Evolutionary conservation across 31 red algal genomes (phyloP).

Genomic region (Asparagopsis taxiformis): DNA sequence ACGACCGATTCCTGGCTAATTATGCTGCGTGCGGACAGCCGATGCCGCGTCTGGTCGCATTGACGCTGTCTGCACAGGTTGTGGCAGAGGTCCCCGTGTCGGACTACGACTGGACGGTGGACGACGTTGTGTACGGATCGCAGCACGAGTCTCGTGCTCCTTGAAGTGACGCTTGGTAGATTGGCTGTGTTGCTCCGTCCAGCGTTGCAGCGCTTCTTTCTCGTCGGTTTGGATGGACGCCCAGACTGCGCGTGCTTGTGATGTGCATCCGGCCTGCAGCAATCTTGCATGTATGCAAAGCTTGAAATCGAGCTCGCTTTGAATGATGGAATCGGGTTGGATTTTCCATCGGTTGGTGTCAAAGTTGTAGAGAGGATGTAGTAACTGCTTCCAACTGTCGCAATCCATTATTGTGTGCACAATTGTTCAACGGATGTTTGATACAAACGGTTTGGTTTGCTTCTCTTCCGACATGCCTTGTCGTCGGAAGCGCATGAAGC

Average conservation of each 20-base stretch:
- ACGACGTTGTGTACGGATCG: constrained; percentile 58
- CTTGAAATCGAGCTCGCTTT: constrained; percentile 5
- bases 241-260: no score
- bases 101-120: constrained; percentile 56
- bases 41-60: constrained; percentile 39
- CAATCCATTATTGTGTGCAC: no score
- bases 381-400: no score
- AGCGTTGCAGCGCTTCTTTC: no score
- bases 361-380: constrained; percentile 16
- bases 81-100: constrained; percentile 59
- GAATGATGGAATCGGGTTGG: not conserved
- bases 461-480: no score
- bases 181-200: no score
- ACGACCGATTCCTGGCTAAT: constrained; percentile 66
- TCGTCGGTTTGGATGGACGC: no score
- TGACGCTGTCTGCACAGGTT: constrained; percentile 54
- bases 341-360: not conserved
- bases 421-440: no score
- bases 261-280: constrained; percentile 5
- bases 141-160: no score
- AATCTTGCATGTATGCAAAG: constrained; percentile 18
- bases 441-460: no score
- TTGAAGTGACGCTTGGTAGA: no score
- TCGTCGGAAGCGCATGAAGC: no score
- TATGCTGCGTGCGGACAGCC: not conserved